These are phyloP conservation scores for Pyrenochaeta sp. DNA, from an alignment of 2,329 filamentous ascomycete species.

Conservation along the genomic window DNA sequence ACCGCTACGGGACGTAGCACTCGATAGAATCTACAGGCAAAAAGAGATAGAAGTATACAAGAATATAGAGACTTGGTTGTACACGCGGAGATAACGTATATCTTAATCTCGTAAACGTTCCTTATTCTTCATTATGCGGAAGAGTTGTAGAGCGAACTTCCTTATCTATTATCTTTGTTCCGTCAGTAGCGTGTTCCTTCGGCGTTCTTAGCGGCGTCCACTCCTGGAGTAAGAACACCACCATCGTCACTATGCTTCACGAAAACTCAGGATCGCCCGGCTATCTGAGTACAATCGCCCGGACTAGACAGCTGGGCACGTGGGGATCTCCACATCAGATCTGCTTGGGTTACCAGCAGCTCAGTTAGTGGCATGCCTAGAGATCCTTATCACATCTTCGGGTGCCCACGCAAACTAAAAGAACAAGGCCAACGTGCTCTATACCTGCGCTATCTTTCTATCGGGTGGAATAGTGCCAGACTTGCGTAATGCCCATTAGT, in stretches of 20 bases:
- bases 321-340: not conserved
- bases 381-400: not conserved
- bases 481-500: not conserved
- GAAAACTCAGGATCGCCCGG: not conserved
- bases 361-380: not conserved
- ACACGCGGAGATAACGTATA: not conserved
- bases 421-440: not conserved
- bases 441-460: not conserved
- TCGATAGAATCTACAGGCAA: no score
- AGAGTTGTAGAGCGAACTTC: not conserved
- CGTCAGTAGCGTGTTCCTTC: not conserved
- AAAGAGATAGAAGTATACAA: no score
- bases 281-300: not conserved
- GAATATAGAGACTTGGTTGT: no score
- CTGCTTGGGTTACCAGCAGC: not conserved
- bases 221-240: not conserved
- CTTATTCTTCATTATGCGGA: not conserved
- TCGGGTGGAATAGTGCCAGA: not conserved
- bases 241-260: not conserved
- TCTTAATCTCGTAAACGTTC: no score
- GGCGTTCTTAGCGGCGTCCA: not conserved
- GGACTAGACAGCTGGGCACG: not conserved
- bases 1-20: not conserved
- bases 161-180: not conserved
- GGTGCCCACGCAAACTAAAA: not conserved